A percentile compares a stretch with the other conserved stretches of the same genome.
Evolutionary conservation across 139 green algal genomes (phyloP).

Genomic region (Protoeuglena noctilucae): DNA sequence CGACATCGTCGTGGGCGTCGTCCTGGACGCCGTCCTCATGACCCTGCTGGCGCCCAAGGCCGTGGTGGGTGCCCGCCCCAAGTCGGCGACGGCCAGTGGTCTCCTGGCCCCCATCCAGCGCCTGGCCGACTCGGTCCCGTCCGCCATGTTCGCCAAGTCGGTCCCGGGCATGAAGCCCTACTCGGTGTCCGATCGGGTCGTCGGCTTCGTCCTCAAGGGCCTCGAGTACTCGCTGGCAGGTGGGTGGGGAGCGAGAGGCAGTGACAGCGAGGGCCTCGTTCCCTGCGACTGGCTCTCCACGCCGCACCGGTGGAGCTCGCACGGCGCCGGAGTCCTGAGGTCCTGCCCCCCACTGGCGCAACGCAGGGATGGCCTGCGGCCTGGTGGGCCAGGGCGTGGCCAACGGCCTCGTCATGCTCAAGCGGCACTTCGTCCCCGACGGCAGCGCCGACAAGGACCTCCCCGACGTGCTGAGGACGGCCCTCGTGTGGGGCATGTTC

Average conservation of each 20-base stretch:
- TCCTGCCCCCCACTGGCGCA: too few relatives aligned
- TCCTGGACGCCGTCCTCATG: conserved; percentile 83
- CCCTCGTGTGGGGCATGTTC: conserved; percentile 84
- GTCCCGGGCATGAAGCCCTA: conserved; percentile 33
- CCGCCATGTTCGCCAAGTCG: conserved; percentile 53
- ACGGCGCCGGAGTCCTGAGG: too few relatives aligned
- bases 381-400: conserved; percentile 77
- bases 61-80: conserved; percentile 28
- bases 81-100: conserved; percentile 9
- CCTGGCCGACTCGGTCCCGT: conserved; percentile 33
- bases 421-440: conserved; percentile 38
- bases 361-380: conserved; percentile 71
- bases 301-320: too few relatives aligned
- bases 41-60: conserved; percentile 69
- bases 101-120: not conserved
- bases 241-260: too few relatives aligned
- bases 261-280: too few relatives aligned
- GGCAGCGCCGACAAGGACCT: conserved; percentile 36
- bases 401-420: conserved; percentile 68
- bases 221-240: conserved; percentile 76
- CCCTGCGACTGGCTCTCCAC: too few relatives aligned
- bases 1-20: conserved; percentile 71
- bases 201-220: conserved; percentile 58
- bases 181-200: conserved; percentile 24
- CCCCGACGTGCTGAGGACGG: conserved; percentile 54